Evolutionary conservation across 441 rosid genomes (phyloP).

Genomic region (Adansonia madagascariensis): DNA sequence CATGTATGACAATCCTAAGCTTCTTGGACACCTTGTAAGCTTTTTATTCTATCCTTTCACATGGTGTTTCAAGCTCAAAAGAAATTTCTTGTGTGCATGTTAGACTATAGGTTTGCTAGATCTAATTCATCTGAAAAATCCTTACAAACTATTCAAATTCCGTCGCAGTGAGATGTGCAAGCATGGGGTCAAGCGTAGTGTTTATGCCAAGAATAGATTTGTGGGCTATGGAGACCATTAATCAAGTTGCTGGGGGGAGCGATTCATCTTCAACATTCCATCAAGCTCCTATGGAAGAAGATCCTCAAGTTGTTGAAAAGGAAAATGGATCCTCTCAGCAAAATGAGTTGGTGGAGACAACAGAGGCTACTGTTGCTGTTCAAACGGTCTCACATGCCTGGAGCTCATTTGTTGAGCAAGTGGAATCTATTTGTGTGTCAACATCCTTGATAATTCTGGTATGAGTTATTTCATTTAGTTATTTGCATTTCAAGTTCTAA

Average conservation of each 20-base stretch:
- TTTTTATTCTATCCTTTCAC: not conserved
- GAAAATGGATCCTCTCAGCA: conserved; percentile 31
- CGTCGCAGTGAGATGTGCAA: conserved; percentile 85
- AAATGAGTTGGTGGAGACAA: conserved; percentile 36
- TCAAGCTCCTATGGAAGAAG: conserved; percentile 36
- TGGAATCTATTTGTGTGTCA: conserved; percentile 74
- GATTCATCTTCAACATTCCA: conserved; percentile 33
- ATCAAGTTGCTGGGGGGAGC: conserved; percentile 41
- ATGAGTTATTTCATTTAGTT: conserved; percentile 28
- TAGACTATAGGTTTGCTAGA: not conserved
- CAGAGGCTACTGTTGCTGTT: conserved; percentile 32
- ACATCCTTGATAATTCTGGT: conserved; percentile 90
- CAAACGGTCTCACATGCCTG: conserved; percentile 68
- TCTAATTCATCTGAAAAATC: conserved; percentile 14
- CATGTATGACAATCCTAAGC: not conserved
- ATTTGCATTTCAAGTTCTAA: not conserved
- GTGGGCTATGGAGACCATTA: conserved; percentile 77
- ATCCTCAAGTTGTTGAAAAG: conserved; percentile 33
- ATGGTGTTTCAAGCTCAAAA: conserved; percentile 3
- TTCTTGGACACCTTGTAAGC: not conserved
- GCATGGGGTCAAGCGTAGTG: conserved; percentile 60
- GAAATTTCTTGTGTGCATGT: conserved; percentile 1
- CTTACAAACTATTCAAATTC: conserved; percentile 34
- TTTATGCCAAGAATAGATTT: conserved; percentile 96
- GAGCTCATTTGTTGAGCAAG: conserved; percentile 90